Evolutionary conservation across 257 asterid genomes (phyloP), one percentile per base, ranked within the genome.

Genomic region (Solanum bulbocastanum): DNA sequence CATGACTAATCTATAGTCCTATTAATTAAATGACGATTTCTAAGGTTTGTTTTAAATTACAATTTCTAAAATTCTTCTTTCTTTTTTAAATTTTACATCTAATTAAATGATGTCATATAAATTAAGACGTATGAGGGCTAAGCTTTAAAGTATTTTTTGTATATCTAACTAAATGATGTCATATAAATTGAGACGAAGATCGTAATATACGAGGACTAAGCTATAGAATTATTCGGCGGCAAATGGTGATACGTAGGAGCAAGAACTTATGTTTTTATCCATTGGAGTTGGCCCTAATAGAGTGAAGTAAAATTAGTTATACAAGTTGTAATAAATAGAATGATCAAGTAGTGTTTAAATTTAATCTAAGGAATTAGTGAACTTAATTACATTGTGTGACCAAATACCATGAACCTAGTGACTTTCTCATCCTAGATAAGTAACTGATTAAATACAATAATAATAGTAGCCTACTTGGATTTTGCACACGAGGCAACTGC

Each of bases 401-500:
- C 85, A 81, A 46, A 32, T 46, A 81, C 85, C 68, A 27, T 81
- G 85, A 46, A 81, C 68, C 40, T 81, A 1, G 25, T 78, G 84
- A 46, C 40, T 27, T 44, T 44, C 25, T 25, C 18, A 66, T 87
- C 44, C 71, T 74, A n/a, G 16, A 73, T 56, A 71, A 85, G 88
- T 85, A 88, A 32, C 84, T 78, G 86, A 84, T 92, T 87, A 89
- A 89, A 69, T 32, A 49, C 22, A 49, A 49, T 49, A 49, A 49
- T 68, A 62, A 39, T 85, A 74, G 88, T 86, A 62, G 3, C 91
- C 88, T 33, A 36, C 78, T 33, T 9, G 49, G 20, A 5, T 65
- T 72, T 33, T 30, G 1, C 78, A 62, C 89, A 85, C 89, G 86
- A 69, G 83, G 88, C 88, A 89, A 89, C 93, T 49, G 88, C 71